Base-by-base conservation (phyloP, 805 yeast genomes). In the Candida boleticola region DNA sequence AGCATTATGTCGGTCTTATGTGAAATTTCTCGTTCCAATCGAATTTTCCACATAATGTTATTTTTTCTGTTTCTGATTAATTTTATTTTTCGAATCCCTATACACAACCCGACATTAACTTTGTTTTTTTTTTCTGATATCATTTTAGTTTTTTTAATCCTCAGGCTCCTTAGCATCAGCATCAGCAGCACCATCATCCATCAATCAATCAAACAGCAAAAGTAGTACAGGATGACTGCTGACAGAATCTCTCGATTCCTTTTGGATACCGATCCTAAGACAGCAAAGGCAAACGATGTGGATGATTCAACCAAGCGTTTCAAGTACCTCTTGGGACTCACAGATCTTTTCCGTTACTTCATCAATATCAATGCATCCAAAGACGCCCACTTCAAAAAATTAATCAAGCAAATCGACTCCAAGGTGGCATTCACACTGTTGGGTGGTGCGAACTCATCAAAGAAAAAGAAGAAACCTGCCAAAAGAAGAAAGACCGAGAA, bases 401-500 rank as follows among this genome's bases (percentile, higher is more conserved):
- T 83, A 29, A 66, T 85, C 42, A 73, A 77, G 49, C 76, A 74
- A 37, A 68, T 80, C 21, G 89, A 84, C 51, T 63, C 65, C 20
- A 71, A 78, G 45, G 59, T 63, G 22, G 71, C 72, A 19, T 68
- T 69, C 37, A 59, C 65, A 29, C 22, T 5, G 22, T 16, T 19
- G 22, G 64, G 62, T 38, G 11, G 17, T 14, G 40, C 42, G 54
- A 41, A 49, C 37, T 57, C 46, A 22, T 51, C 46, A 44, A 49
- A 19, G 40, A 42, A 39, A 57, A 42, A 44, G 50, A 23, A 50
- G 45, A 48, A 68, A 21, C n/a, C n/a, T n/a, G n/a, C n/a, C n/a
- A 82, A 93, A 37, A 80, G 86, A 41, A 76, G 97, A 49, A 93
- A 90, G 56, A 82, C 96, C 0, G 98, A 93, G 63, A 85, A 88